These are phyloP conservation scores for Aspergillus hortae DNA, from an alignment of 2,329 filamentous ascomycete genomes.

Conservation along the genomic window DNA sequence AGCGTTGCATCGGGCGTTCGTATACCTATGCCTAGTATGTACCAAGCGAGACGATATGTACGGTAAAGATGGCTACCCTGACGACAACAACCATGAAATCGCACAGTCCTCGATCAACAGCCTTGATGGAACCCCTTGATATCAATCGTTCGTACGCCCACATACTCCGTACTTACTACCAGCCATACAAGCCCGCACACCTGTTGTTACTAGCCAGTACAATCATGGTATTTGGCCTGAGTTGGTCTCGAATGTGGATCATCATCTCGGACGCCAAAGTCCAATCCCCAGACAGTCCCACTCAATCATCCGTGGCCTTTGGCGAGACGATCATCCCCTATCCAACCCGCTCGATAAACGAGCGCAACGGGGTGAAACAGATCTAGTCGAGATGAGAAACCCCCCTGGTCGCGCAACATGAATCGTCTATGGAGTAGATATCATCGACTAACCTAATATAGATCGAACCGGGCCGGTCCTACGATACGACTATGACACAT, in stretches of 20 bases:
- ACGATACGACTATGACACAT: neutral
- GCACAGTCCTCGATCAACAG: too few relatives aligned
- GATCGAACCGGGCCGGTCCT: neutral
- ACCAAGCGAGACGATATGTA: too few relatives aligned
- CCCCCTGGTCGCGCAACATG: too few relatives aligned
- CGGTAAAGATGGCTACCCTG: too few relatives aligned
- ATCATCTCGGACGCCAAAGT: neutral
- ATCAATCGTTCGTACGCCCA: neutral
- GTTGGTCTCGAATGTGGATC: slow-evolving; percentile 2
- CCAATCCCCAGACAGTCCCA: slow-evolving; percentile 8
- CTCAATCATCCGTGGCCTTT: slow-evolving; percentile 4
- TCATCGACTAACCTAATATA: neutral
- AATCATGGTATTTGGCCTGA: neutral
- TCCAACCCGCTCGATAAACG: neutral
- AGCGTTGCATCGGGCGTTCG: neutral
- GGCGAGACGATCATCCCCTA: neutral
- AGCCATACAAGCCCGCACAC: too few relatives aligned
- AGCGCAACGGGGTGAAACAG: too few relatives aligned
- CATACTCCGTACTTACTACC: too few relatives aligned
- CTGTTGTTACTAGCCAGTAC: neutral
- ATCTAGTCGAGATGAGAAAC: too few relatives aligned
- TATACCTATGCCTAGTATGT: too few relatives aligned
- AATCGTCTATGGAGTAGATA: too few relatives aligned
- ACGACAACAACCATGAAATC: too few relatives aligned
- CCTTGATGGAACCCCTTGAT: neutral